A percentile compares a stretch with the other conserved stretches of the same genome.
Conservation (phyloP, 805 yeast species). For the Pichia eremophila region DNA sequence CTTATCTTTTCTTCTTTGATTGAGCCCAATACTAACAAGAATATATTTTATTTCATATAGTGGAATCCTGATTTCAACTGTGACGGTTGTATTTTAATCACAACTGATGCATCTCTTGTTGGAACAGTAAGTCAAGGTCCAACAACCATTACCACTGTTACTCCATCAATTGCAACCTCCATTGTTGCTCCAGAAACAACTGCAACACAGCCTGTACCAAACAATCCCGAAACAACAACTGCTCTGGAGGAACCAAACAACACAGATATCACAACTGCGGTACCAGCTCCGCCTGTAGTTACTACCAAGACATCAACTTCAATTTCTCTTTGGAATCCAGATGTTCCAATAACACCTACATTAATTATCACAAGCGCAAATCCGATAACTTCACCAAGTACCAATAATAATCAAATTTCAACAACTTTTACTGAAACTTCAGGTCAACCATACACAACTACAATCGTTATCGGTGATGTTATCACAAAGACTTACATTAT, state of each 20-base stretch:
- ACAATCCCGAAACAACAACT: no score
- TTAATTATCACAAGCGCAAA: neutral
- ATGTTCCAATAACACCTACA: neutral
- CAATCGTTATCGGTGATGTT: slow-evolving; percentile 8
- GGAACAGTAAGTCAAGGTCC: slow-evolving; percentile 15
- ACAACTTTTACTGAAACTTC: neutral
- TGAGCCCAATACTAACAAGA: neutral
- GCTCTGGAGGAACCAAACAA: no score
- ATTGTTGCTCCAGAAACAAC: slow-evolving; percentile 2
- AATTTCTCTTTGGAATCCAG: neutral
- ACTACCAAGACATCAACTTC: neutral
- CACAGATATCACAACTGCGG: neutral
- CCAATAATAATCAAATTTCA: neutral
- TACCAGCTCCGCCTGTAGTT: neutral
- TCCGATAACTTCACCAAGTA: neutral
- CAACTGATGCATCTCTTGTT: slow-evolving; percentile 18
- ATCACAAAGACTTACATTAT: slow-evolving; percentile 12
- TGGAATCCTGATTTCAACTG: slow-evolving; percentile 21
- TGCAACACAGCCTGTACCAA: neutral
- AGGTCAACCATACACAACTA: neutral
- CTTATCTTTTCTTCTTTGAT: neutral
- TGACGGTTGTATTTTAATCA: slow-evolving; percentile 20
- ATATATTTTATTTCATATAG: slow-evolving; percentile 6
- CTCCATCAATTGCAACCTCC: slow-evolving; percentile 9
- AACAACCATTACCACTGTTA: slow-evolving; percentile 6